phyloP scores from a whole-genome alignment of 192 early-diverging fungal genomes.

The Dissophora ornata region DNA sequence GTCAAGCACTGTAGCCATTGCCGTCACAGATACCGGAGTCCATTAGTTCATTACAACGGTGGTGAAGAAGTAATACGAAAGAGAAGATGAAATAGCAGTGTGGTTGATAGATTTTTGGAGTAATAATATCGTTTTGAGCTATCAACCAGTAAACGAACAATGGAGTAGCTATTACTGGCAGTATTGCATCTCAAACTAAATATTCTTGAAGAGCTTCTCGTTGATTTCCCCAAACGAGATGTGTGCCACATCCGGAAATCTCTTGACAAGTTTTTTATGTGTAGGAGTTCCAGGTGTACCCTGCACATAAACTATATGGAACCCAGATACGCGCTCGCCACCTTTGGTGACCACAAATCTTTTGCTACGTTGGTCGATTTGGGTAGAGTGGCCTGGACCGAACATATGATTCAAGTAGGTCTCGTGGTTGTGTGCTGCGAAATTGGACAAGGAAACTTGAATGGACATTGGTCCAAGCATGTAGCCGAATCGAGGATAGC shows the following conservation, averaged over 20 bases:
- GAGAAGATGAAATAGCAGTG: no score
- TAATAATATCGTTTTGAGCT: no score
- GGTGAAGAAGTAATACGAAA: no score
- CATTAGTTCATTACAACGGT: no score
- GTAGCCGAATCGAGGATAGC: slow-evolving; percentile 51
- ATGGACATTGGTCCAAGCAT: slow-evolving; percentile 46
- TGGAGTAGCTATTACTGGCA: no score
- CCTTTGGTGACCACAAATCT: slow-evolving; percentile 39
- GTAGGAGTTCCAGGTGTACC: slow-evolving; percentile 28
- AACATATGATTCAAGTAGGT: slow-evolving; percentile 31
- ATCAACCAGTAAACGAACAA: no score
- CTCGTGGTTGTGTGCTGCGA: slow-evolving; percentile 41
- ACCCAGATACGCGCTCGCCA: slow-evolving; percentile 22
- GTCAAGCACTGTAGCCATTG: no score
- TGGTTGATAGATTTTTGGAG: no score
- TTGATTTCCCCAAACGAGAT: slow-evolving; percentile 44
- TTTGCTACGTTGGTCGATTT: slow-evolving; percentile 27
- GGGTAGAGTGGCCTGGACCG: slow-evolving; percentile 38
- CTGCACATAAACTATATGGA: slow-evolving; percentile 50
- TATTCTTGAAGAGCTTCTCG: slow-evolving; percentile 36
- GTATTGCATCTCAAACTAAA: no score
- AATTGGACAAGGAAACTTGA: slow-evolving; percentile 41
- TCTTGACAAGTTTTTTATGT: slow-evolving; percentile 17
- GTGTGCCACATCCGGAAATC: slow-evolving; percentile 33
- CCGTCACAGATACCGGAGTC: no score